Evolutionary conservation across 352 stramenopile species (phyloP).

Genomic region (Phytophthora sojae): DNA sequence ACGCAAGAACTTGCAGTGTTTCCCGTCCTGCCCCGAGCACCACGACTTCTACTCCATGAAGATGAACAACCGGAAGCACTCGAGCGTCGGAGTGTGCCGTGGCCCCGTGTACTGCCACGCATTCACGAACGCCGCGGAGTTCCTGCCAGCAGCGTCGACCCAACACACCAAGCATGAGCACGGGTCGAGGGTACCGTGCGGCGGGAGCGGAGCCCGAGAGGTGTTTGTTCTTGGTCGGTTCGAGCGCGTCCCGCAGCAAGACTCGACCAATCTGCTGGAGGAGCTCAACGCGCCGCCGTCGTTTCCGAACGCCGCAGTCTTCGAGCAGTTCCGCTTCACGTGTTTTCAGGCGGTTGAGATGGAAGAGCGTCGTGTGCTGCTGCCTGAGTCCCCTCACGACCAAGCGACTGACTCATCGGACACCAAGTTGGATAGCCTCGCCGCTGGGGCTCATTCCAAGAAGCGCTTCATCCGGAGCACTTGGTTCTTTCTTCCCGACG

Average conservation of each 20-base stretch:
- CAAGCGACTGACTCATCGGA: constrained; percentile 3
- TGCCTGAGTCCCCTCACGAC: constrained; percentile 26
- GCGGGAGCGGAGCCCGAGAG: constrained; percentile 55
- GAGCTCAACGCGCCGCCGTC: constrained; percentile 51
- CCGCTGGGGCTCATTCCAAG: constrained; percentile 1
- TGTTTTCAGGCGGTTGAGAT: constrained; percentile 88
- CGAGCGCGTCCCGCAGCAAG: constrained; percentile 76
- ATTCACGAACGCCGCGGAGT: constrained; percentile 45
- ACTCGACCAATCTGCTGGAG: constrained; percentile 57
- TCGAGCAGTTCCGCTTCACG: constrained; percentile 80
- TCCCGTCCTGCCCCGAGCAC: constrained; percentile 86
- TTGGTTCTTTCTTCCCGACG: constrained; percentile 89
- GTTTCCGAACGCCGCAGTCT: constrained; percentile 55
- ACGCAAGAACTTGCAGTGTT: constrained; percentile 91
- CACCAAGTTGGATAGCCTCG: neutral
- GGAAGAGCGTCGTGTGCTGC: constrained; percentile 63
- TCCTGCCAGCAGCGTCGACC: constrained; percentile 29
- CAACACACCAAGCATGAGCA: constrained; percentile 75
- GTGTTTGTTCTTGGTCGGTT: constrained; percentile 83
- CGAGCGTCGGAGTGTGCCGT: constrained; percentile 83
- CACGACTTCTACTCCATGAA: constrained; percentile 92
- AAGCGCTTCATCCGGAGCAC: constrained; percentile 61
- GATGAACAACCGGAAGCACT: constrained; percentile 91
- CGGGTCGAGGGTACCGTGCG: constrained; percentile 45
- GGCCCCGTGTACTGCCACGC: constrained; percentile 83